A percentile compares a stretch with the other conserved stretches of the same genome.
These are phyloP conservation scores for Lanmaoa rubissima DNA, from an alignment of 768 basidiomycete species.

Conservation along the genomic window DNA sequence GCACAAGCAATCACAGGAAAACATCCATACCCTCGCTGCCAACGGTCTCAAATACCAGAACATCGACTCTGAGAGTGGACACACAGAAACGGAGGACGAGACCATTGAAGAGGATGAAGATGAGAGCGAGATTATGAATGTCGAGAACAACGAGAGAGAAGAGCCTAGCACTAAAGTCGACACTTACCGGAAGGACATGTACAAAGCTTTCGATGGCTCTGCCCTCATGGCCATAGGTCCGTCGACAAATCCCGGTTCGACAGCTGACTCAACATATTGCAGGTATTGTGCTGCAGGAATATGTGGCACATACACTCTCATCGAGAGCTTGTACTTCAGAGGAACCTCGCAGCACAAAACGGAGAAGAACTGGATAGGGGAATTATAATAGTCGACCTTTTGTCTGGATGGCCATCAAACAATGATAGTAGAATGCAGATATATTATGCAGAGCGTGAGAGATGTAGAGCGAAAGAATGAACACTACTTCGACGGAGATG, in stretches of 20 bases:
- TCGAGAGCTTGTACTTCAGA: neutral
- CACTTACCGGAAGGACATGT: conserved; percentile 54
- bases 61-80: conserved; percentile 9
- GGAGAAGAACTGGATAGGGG: conserved; percentile 4
- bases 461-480: neutral
- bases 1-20: conserved; percentile 12
- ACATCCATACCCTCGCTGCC: conserved; percentile 23
- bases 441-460: neutral
- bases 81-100: conserved; percentile 16
- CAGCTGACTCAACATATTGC: neutral
- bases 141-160: conserved; percentile 8
- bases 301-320: conserved; percentile 41
- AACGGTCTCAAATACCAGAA: neutral
- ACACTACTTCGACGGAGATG: conserved; percentile 12
- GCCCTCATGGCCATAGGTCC: conserved; percentile 70
- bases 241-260: conserved; percentile 13
- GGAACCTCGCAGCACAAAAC: conserved; percentile 5
- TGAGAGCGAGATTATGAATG: conserved; percentile 6
- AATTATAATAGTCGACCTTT: neutral
- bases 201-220: conserved; percentile 69
- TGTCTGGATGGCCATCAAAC: neutral
- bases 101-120: conserved; percentile 16
- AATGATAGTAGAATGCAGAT: conserved; percentile 3
- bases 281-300: conserved; percentile 73
- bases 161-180: conserved; percentile 4